These are phyloP conservation scores for Cercospora sp. DNA, from an alignment of 2,329 filamentous ascomycete genomes.

Conservation along the genomic window DNA sequence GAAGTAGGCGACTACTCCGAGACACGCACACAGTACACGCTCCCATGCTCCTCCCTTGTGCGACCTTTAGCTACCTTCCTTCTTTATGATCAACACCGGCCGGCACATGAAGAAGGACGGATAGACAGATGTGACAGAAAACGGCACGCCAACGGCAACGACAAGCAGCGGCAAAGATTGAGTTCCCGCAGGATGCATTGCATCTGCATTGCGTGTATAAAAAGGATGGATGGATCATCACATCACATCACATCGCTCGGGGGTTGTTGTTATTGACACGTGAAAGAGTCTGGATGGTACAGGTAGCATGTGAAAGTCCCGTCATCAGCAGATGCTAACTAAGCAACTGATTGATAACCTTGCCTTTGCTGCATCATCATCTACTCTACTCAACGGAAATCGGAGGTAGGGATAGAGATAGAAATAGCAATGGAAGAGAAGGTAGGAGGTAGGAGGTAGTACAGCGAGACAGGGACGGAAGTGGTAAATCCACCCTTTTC, in stretches of 20 bases:
- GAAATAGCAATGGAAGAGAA: too few species aligned
- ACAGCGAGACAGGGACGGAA: too few species aligned
- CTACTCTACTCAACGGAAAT: too few species aligned
- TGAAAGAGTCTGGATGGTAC: too few species aligned
- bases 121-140: background rate
- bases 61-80: background rate
- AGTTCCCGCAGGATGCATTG: constrained; percentile 3
- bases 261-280: too few species aligned
- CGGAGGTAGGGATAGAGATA: too few species aligned
- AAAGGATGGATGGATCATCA: background rate
- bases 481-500: background rate
- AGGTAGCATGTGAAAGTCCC: too few species aligned
- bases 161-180: background rate
- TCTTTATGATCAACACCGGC: background rate
- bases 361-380: too few species aligned
- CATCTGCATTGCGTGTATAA: background rate
- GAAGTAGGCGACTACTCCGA: background rate
- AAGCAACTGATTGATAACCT: too few species aligned
- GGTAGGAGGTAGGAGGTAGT: too few species aligned
- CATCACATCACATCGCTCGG: too few species aligned
- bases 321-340: too few species aligned
- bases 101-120: background rate
- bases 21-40: background rate
- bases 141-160: background rate
- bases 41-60: background rate